These are phyloP conservation scores for Stellera chamaejasme DNA, from an alignment of 345 rosid genomes.

Conservation along the genomic window DNA sequence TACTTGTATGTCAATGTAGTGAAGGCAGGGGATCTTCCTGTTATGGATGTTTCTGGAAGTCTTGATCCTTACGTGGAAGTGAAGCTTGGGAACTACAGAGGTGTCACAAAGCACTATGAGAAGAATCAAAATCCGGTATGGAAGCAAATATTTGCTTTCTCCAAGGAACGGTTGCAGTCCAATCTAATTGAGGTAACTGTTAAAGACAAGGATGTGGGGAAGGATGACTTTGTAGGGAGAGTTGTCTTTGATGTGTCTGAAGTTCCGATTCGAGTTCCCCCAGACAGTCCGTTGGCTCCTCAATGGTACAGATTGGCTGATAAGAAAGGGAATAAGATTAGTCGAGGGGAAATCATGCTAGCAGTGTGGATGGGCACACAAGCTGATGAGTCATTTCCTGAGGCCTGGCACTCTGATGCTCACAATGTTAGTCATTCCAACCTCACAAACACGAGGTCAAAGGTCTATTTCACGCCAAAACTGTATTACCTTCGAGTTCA, in stretches of 20 bases:
- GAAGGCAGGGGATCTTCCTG: slow-evolving; percentile 39
- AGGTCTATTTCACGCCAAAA: slow-evolving; percentile 49
- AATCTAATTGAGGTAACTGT: slow-evolving; percentile 32
- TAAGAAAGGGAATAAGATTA: slow-evolving; percentile 20
- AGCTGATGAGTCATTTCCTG: slow-evolving; percentile 27
- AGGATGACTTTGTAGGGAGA: slow-evolving; percentile 37
- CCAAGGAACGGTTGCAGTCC: slow-evolving; percentile 27
- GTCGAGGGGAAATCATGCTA: slow-evolving; percentile 37
- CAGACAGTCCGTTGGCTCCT: slow-evolving; percentile 51
- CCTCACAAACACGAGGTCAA: slow-evolving; percentile 34
- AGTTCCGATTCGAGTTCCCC: slow-evolving; percentile 39
- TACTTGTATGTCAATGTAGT: slow-evolving; percentile 40
- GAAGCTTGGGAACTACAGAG: slow-evolving; percentile 1
- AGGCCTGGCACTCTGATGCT: slow-evolving; percentile 56
- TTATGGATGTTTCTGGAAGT: slow-evolving; percentile 27
- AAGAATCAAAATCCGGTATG: background rate
- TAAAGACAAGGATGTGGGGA: slow-evolving; percentile 34
- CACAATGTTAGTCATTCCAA: slow-evolving; percentile 26
- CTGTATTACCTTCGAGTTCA: slow-evolving; percentile 39
- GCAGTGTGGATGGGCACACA: slow-evolving; percentile 43
- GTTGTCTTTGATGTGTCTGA: slow-evolving; percentile 28
- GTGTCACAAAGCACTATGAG: background rate
- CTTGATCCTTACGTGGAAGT: slow-evolving; percentile 27
- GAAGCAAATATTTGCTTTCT: background rate
- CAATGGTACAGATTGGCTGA: slow-evolving; percentile 39